A percentile compares a stretch with the other conserved stretches of the same genome.
Conservation (phyloP, 108 stramenopile species). For the Pinguiococcus pyrenoidosus region DNA sequence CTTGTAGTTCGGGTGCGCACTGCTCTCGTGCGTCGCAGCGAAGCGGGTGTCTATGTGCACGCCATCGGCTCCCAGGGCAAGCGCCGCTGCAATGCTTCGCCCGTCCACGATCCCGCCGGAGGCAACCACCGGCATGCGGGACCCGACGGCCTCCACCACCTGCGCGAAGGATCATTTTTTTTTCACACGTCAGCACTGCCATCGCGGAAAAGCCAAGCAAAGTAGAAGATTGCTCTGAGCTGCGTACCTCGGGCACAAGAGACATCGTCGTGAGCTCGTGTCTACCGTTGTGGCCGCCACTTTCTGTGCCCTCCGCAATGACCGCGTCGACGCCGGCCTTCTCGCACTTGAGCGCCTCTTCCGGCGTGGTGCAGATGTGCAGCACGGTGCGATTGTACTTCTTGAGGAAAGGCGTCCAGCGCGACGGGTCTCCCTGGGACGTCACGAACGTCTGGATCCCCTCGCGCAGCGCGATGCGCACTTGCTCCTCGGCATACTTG, state of each 20-base stretch:
- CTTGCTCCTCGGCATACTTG: conserved; percentile 5
- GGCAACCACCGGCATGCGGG: conserved; percentile 3
- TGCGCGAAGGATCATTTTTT: too few species aligned
- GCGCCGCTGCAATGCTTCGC: conserved; percentile 4
- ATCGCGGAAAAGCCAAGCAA: too few species aligned
- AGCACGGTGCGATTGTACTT: conserved; percentile 3
- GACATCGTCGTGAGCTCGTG: too few species aligned
- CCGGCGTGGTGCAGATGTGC: conserved; percentile 5
- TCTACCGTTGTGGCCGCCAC: conserved; percentile 15
- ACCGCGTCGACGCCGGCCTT: conserved; percentile 4
- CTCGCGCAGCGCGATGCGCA: background rate
- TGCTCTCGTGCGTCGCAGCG: background rate
- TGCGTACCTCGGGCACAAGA: too few species aligned
- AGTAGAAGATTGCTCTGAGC: background rate
- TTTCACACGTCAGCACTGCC: too few species aligned
- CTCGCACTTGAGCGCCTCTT: background rate
- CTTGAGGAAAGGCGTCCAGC: too few species aligned
- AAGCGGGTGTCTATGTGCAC: conserved; percentile 6
- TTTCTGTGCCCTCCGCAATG: conserved; percentile 5
- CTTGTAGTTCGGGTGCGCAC: conserved; percentile 3
- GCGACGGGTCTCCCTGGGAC: too few species aligned
- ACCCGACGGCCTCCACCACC: conserved; percentile 5
- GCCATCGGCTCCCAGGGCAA: conserved; percentile 6
- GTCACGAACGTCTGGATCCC: conserved; percentile 3
- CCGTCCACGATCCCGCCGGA: conserved; percentile 7